These are phyloP conservation scores for maize (Zea mays) DNA, from an alignment of 176 grass and related monocot species.

Conservation along the genomic window Zm-B73-REFERENCE-NAM-5.0 NC_050104.1:121883501-121884000, in stretches of 20 bases:
- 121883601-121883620: too few relatives aligned
- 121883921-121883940: constrained; percentile 1
- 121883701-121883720: too few relatives aligned
- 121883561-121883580: too few relatives aligned
- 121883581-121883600: too few relatives aligned
- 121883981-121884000: constrained; percentile 91
- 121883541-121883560: too few relatives aligned
- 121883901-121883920: constrained; percentile 40
- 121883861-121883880: constrained; percentile 99
- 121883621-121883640: too few relatives aligned
- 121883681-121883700: too few relatives aligned
- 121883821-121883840: constrained; percentile 67
- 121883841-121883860: constrained; percentile 56
- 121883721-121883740: constrained; percentile 57
- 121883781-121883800: neutral
- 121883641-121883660: too few relatives aligned
- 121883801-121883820: constrained; percentile 32
- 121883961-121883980: constrained; percentile 16
- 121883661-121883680: too few relatives aligned
- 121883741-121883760: constrained; percentile 34
- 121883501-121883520: too few relatives aligned
- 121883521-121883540: too few relatives aligned
- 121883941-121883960: constrained; percentile 14
- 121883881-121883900: constrained; percentile 25
- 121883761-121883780: constrained; percentile 24